phyloP scores from a whole-genome alignment of 1,284 basidiomycete species.

The Lignosus rhinocerotis region DNA sequence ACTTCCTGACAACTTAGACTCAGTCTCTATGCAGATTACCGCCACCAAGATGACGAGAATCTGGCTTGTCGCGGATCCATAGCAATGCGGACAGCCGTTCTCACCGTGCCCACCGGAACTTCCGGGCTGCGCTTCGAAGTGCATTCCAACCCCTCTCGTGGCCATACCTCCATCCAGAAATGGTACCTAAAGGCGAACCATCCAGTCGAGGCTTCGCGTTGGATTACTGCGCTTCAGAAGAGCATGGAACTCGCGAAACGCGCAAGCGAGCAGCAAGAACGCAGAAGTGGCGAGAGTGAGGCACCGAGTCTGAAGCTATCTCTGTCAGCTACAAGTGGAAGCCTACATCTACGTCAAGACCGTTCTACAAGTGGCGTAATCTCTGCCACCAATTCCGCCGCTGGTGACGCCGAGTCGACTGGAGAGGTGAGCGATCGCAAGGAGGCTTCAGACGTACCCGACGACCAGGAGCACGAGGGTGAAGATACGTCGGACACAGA shows the following conservation, averaged over 20 bases:
- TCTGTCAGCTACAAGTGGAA: constrained; percentile 21
- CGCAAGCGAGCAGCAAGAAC: constrained; percentile 26
- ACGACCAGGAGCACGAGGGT: constrained; percentile 39
- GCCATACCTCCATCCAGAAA: constrained; percentile 58
- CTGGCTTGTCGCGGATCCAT: constrained; percentile 88
- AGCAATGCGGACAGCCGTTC: constrained; percentile 78
- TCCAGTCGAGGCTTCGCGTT: constrained; percentile 86
- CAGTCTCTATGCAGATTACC: constrained; percentile 63
- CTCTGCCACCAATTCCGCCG: constrained; percentile 14
- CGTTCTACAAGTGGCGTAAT: not conserved
- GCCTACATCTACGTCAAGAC: constrained; percentile 10
- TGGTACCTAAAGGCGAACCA: constrained; percentile 94
- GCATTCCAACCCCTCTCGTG: constrained; percentile 58
- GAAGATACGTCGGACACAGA: constrained; percentile 48
- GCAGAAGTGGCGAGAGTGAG: constrained; percentile 38
- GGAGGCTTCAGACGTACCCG: constrained; percentile 24
- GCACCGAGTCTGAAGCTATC: constrained; percentile 27
- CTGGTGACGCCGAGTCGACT: constrained; percentile 19
- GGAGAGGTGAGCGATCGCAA: constrained; percentile 16
- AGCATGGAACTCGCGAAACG: constrained; percentile 68
- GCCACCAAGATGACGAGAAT: constrained; percentile 90
- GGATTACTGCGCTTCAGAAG: constrained; percentile 75
- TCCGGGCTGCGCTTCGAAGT: constrained; percentile 85
- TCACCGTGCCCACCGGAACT: constrained; percentile 50
- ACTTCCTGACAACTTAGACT: constrained; percentile 6